Evolutionary conservation across 257 asterid genomes (phyloP), one percentile per base, ranked within the genome.

Genomic region (Gentiana straminea): DNA sequence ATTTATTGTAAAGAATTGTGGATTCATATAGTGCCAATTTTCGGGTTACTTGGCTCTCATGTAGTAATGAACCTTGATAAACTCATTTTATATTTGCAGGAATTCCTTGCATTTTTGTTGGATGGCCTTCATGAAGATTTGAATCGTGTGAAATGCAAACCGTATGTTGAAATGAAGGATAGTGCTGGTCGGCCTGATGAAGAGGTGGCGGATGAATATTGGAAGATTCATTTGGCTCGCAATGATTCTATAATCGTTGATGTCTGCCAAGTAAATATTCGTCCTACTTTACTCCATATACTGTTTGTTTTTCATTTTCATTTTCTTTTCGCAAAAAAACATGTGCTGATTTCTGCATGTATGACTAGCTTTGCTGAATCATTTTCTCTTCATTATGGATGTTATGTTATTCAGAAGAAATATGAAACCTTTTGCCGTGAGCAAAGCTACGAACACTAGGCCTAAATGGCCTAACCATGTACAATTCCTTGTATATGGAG

Each of bases 91-190:
- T 66, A 64, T 53, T 64, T 62, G 55, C 73, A 92, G 98, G 98
- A 88, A 76, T 85, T 88, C 74, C 81, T 92, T 69, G 94, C 97
- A 49, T 92, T 92, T 80, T 79, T 88, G 69, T 69, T 92, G 75
- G 97, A 92, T 62, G 97, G 98, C 63, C 97, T 92, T 54, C 98
- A 92, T 47, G 98, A 92, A 80, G 98, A 92, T 82, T 64, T 92
- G 80, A 92, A 92, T 78, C 94, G 95, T 63, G 98, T 92, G 72
- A 87, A 79, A 68, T 74, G 77, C 83, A 87, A 87, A 74, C 98
- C 96, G 24, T 91, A 87, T 62, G 85, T 82, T 62, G 95, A 88
- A 77, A 83, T 85, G 51, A 85, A 92, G 75, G 98, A 88, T 65
- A 85, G 82, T 39, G 86, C 81, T 71, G 86, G 72, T 67, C 89